phyloP scores from a whole-genome alignment of 108 stramenopile genomes.

The Nitzschia sp. region DNA sequence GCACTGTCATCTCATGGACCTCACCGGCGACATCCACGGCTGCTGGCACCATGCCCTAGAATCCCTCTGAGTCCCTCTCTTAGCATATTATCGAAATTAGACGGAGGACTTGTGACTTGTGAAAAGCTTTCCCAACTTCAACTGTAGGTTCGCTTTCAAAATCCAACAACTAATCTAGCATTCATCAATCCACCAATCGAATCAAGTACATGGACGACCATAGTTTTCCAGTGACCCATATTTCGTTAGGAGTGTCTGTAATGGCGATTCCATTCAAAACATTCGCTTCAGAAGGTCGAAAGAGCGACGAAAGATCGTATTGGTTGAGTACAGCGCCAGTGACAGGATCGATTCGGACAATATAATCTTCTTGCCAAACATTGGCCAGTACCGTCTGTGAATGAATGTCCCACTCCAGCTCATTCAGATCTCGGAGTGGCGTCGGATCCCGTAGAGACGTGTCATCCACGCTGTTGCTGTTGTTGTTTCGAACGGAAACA shows the following conservation, averaged over 20 bases:
- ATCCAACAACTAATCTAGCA: no score
- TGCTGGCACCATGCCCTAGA: no score
- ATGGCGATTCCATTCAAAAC: conserved; percentile 87
- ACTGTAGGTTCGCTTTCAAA: no score
- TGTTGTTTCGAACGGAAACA: conserved; percentile 50
- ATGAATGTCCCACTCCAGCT: conserved; percentile 57
- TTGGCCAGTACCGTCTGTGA: conserved; percentile 43
- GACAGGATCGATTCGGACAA: conserved; percentile 74
- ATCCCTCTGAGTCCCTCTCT: no score
- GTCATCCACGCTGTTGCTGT: no score
- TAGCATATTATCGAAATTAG: no score
- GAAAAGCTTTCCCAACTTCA: no score
- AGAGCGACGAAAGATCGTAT: conserved; percentile 58
- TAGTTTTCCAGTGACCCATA: conserved; percentile 66
- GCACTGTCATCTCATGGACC: no score
- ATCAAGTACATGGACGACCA: conserved; percentile 78
- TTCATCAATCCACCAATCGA: background rate
- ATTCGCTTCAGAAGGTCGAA: conserved; percentile 42
- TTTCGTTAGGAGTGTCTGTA: conserved; percentile 57
- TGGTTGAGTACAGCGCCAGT: conserved; percentile 70
- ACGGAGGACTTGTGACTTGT: no score
- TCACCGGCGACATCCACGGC: no score
- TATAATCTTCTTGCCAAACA: conserved; percentile 77
- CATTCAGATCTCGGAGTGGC: conserved; percentile 51
- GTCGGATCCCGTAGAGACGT: no score